Evolutionary conservation across 2,329 filamentous ascomycete species (phyloP).

Genomic region (Colletotrichum orchidophilum): DNA sequence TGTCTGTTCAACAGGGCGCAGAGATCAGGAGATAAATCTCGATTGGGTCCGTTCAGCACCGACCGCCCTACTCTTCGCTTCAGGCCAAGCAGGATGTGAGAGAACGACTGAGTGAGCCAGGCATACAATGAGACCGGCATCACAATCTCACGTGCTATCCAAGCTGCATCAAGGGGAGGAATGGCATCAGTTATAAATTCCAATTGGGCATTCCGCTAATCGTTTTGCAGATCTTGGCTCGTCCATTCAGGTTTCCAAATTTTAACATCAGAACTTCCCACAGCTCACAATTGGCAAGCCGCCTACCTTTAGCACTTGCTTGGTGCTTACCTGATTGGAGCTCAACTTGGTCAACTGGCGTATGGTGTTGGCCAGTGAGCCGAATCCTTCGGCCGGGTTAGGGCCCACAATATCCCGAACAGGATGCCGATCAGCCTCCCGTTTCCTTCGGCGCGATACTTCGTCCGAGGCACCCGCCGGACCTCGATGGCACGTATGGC

Average conservation of each 20-base stretch:
- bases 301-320: too few relatives aligned
- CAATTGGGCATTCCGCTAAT: background rate
- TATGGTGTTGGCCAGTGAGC: background rate
- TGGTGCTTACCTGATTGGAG: too few relatives aligned
- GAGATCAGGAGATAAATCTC: background rate
- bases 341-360: too few relatives aligned
- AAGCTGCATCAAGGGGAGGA: background rate
- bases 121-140: background rate
- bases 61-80: background rate
- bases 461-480: conserved; percentile 12
- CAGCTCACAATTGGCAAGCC: too few relatives aligned
- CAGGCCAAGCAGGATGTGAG: background rate
- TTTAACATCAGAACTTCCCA: background rate
- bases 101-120: background rate
- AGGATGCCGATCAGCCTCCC: background rate
- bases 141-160: background rate
- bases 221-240: background rate
- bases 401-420: conserved; percentile 9
- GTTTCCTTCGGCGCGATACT: conserved; percentile 17
- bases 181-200: background rate
- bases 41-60: too few relatives aligned
- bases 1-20: background rate
- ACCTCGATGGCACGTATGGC: too few relatives aligned
- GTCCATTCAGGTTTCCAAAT: too few relatives aligned
- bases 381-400: background rate